Conservation (phyloP, 2,329 filamentous ascomycete genomes). For the Aspergillus amoenus region DNA sequence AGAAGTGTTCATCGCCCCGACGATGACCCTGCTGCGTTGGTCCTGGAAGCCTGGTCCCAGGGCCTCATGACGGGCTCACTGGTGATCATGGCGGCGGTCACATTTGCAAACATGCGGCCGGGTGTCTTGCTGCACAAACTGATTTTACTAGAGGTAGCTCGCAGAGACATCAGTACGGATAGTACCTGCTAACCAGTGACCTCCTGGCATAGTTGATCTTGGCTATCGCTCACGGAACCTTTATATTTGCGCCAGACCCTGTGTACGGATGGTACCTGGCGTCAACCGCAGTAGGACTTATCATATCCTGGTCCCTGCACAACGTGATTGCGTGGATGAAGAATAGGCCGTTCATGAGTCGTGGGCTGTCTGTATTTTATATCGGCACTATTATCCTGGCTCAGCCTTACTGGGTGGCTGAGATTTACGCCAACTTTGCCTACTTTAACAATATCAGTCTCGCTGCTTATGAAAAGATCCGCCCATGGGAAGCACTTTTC, state of each 20-base stretch:
- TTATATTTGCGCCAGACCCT: slow-evolving; percentile 57
- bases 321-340: slow-evolving; percentile 70
- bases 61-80: slow-evolving; percentile 51
- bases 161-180: background rate
- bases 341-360: slow-evolving; percentile 59
- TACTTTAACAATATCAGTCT: slow-evolving; percentile 58
- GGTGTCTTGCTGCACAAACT: slow-evolving; percentile 51
- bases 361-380: slow-evolving; percentile 53
- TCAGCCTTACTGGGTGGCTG: slow-evolving; percentile 64
- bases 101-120: slow-evolving; percentile 49
- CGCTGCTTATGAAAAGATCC: slow-evolving; percentile 51
- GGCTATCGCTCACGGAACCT: slow-evolving; percentile 58
- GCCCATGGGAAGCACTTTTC: slow-evolving; percentile 60
- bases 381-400: slow-evolving; percentile 59
- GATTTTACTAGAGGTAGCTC: slow-evolving; percentile 48
- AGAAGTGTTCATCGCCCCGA: background rate
- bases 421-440: slow-evolving; percentile 65
- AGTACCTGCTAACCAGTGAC: background rate
- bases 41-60: slow-evolving; percentile 49
- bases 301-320: slow-evolving; percentile 63
- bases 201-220: slow-evolving; percentile 49
- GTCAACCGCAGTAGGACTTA: slow-evolving; percentile 59
- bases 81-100: slow-evolving; percentile 50
- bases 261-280: slow-evolving; percentile 65
- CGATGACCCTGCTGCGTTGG: background rate